Evolutionary conservation across 2,329 filamentous ascomycete genomes (phyloP).

Genomic region (Intubia oerlemansii): DNA sequence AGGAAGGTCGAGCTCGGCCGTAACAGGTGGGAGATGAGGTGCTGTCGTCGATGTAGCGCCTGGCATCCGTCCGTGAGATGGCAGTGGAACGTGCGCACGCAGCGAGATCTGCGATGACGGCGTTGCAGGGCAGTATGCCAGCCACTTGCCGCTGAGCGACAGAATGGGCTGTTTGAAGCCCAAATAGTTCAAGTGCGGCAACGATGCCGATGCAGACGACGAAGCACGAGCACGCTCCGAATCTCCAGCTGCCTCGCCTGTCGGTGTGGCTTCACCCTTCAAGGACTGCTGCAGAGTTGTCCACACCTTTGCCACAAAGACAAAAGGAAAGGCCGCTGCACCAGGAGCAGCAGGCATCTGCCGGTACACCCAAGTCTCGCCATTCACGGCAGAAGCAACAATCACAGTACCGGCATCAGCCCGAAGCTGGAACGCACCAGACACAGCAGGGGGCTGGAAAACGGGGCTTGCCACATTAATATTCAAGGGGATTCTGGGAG

Average conservation of each 20-base stretch:
- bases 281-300: conserved; percentile 52
- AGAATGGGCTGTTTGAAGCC: conserved; percentile 41
- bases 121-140: conserved; percentile 56
- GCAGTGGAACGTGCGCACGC: conserved; percentile 40
- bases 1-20: conserved; percentile 49
- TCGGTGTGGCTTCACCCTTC: conserved; percentile 20
- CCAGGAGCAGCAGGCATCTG: conserved; percentile 22
- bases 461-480: conserved; percentile 37
- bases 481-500: conserved; percentile 38
- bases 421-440: conserved; percentile 52
- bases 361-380: conserved; percentile 65
- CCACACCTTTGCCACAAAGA: conserved; percentile 79
- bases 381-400: conserved; percentile 61
- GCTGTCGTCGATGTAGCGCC: conserved; percentile 39
- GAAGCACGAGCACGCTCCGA: conserved; percentile 4
- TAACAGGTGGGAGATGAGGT: conserved; percentile 45
- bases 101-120: conserved; percentile 50
- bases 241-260: conserved; percentile 17
- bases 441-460: conserved; percentile 46
- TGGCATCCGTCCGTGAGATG: conserved; percentile 30
- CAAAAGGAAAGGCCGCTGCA: conserved; percentile 24
- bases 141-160: conserved; percentile 50
- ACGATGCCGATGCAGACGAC: conserved; percentile 14
- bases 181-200: conserved; percentile 21
- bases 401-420: conserved; percentile 51